Conservation (phyloP, 1,139 yeast genomes). For the Yarrowia galli region DNA sequence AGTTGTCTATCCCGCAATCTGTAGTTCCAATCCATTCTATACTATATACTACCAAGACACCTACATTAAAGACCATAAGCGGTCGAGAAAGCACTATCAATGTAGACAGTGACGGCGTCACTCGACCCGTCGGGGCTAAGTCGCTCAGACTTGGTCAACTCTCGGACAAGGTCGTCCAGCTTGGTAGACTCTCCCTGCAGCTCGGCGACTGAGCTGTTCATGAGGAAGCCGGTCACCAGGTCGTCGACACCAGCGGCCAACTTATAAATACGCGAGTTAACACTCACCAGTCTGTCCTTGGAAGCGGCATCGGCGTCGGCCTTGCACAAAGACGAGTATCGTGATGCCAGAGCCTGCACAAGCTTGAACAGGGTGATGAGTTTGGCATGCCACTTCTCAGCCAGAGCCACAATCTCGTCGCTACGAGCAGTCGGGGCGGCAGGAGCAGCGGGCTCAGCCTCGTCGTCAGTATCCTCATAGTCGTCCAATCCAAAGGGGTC, state of each 20-base stretch:
- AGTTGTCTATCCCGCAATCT: too few species aligned
- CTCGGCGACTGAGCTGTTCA: conserved; percentile 29
- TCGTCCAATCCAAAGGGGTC: conserved; percentile 37
- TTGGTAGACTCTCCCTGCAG: conserved; percentile 11
- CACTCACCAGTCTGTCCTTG: conserved; percentile 25
- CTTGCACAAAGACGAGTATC: conserved; percentile 33
- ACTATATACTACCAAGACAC: neutral
- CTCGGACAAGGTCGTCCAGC: conserved; percentile 16
- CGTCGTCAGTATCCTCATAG: conserved; percentile 30
- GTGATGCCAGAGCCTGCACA: conserved; percentile 33
- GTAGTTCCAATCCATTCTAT: neutral
- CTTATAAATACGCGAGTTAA: conserved; percentile 13
- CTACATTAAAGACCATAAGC: conserved; percentile 15
- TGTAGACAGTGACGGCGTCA: conserved; percentile 31
- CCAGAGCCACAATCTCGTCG: conserved; percentile 17
- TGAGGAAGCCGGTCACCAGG: conserved; percentile 32
- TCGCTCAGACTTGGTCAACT: conserved; percentile 16
- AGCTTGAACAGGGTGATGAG: conserved; percentile 31
- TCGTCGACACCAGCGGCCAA: conserved; percentile 35
- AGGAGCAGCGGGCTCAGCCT: conserved; percentile 6
- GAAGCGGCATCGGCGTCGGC: conserved; percentile 4
- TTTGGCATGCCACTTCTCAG: conserved; percentile 31
- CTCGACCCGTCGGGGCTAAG: conserved; percentile 20
- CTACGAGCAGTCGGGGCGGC: conserved; percentile 20
- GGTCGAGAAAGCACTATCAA: conserved; percentile 8